A percentile compares a stretch with the other conserved stretches of the same genome.
Evolutionary conservation across 2,329 filamentous ascomycete species (phyloP).

Genomic region (Hypocrella siamensis): DNA sequence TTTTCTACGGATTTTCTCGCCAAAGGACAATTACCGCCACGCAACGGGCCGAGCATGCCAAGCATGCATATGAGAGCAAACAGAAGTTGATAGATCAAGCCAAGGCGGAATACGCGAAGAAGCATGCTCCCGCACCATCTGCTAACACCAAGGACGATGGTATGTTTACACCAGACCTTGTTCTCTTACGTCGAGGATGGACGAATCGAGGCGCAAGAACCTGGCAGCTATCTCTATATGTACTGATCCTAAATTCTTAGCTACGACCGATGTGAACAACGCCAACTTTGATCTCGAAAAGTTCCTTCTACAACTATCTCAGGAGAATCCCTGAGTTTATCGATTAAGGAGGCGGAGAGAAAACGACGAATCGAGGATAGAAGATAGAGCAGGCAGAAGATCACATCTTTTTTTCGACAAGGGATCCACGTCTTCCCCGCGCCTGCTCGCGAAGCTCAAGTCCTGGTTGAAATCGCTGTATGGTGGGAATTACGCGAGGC

Average conservation of each 20-base stretch:
- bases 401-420: conserved; percentile 1
- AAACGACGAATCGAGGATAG: conserved; percentile 1
- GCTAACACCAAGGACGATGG: conserved; percentile 16
- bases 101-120: conserved; percentile 75
- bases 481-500: conserved; percentile 19
- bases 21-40: conserved; percentile 64
- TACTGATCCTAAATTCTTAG: conserved; percentile 8
- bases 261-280: conserved; percentile 51
- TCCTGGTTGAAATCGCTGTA: conserved; percentile 17
- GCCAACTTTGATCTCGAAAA: conserved; percentile 90
- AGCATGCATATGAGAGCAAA: conserved; percentile 84
- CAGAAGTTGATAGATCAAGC: conserved; percentile 82
- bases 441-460: conserved; percentile 2
- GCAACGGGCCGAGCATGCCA: conserved; percentile 52
- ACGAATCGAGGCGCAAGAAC: not conserved
- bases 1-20: conserved; percentile 93
- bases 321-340: conserved; percentile 30
- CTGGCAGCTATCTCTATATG: not conserved
- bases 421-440: conserved; percentile 1
- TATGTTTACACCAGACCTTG: conserved; percentile 7
- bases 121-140: conserved; percentile 39
- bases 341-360: not conserved
- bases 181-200: not conserved
- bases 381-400: conserved; percentile 1
- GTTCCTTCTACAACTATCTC: conserved; percentile 49